Percentiles rank a stretch among this genome's conserved stretches.
Conservation (phyloP, 2,329 filamentous ascomycete species). For the Penicillium sp. region DNA sequence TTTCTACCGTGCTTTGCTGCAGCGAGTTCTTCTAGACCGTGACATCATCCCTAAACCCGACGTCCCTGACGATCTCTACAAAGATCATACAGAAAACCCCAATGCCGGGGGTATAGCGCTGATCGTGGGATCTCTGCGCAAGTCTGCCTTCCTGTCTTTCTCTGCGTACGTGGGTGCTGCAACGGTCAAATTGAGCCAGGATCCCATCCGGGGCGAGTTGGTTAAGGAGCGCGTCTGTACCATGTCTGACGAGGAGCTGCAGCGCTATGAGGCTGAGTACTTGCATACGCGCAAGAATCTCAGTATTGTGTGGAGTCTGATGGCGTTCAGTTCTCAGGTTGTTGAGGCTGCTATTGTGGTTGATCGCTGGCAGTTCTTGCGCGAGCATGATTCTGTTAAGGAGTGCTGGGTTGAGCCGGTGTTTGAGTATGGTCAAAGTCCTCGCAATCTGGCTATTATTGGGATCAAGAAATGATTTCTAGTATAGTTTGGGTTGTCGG, state of each 20-base stretch:
- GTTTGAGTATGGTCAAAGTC: conserved; percentile 83
- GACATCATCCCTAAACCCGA: conserved; percentile 66
- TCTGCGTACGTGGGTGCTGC: conserved; percentile 76
- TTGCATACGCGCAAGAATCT: conserved; percentile 71
- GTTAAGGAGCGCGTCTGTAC: conserved; percentile 64
- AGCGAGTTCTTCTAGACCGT: conserved; percentile 86
- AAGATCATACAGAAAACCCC: conserved; percentile 15
- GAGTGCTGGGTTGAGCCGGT: conserved; percentile 90
- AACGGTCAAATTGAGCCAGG: conserved; percentile 67
- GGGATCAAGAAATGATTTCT: conserved; percentile 67
- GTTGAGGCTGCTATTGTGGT: conserved; percentile 87
- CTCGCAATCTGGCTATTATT: conserved; percentile 88
- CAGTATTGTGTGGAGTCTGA: conserved; percentile 85
- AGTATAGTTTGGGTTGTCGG: no score
- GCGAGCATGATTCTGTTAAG: conserved; percentile 71
- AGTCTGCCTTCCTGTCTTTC: conserved; percentile 74
- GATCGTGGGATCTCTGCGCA: conserved; percentile 80
- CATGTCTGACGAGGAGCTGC: conserved; percentile 73
- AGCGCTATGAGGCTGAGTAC: conserved; percentile 66
- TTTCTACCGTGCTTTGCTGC: conserved; percentile 85
- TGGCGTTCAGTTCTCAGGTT: conserved; percentile 90
- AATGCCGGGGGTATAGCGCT: conserved; percentile 61
- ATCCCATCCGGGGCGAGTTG: conserved; percentile 58
- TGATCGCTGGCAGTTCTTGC: conserved; percentile 84
- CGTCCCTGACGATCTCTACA: conserved; percentile 30